phyloP scores from a whole-genome alignment of 2,329 filamentous ascomycete species.

The Ophiostoma piceae region DNA sequence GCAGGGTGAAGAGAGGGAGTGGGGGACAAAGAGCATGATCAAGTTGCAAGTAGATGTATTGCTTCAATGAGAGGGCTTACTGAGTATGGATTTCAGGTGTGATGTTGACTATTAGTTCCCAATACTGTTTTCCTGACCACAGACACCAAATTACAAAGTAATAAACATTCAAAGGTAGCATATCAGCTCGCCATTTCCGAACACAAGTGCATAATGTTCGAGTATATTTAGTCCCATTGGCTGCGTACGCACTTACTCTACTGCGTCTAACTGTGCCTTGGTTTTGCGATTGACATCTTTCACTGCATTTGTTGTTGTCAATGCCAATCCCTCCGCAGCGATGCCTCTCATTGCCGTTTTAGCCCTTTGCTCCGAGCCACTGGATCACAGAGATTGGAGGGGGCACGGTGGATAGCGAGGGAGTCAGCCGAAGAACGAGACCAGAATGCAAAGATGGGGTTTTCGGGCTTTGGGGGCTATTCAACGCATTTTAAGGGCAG shows the following conservation, averaged over 20 bases:
- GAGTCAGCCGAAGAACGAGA: not conserved
- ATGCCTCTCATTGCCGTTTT: constrained; percentile 11
- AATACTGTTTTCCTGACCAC: not conserved
- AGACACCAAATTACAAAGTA: not conserved
- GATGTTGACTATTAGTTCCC: not conserved
- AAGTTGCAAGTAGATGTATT: not conserved
- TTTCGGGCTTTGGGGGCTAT: not conserved
- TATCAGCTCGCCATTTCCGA: not conserved
- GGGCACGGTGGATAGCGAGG: constrained; percentile 16
- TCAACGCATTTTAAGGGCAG: too few species aligned
- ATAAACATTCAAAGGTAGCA: not conserved
- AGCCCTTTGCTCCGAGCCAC: constrained; percentile 5
- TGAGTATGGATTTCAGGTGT: not conserved
- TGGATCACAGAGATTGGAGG: constrained; percentile 20
- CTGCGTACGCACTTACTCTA: not conserved
- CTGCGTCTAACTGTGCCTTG: not conserved
- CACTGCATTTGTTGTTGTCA: not conserved
- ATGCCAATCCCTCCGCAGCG: not conserved
- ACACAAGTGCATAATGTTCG: not conserved
- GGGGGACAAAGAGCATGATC: not conserved
- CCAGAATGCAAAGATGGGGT: not conserved
- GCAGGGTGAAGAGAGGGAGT: not conserved
- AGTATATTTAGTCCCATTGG: not conserved
- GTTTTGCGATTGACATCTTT: constrained; percentile 2
- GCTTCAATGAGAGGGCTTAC: not conserved